Evolutionary conservation across 305 asterid species (phyloP), one percentile per base, ranked within the genome.

Genomic region (Monarda citriodora): DNA sequence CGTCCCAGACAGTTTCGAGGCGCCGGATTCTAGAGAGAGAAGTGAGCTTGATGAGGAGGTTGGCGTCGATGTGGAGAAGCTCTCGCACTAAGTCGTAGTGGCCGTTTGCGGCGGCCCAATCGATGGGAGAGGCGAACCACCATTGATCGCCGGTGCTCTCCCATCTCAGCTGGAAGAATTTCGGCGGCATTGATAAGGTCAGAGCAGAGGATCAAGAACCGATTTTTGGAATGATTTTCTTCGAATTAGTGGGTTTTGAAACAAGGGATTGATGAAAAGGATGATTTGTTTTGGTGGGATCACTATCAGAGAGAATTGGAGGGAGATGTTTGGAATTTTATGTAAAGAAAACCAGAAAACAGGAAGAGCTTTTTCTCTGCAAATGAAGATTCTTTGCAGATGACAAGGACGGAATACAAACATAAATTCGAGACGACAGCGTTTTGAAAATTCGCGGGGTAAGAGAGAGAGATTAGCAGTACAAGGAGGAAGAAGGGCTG

Each of bases 91-190:
- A 49, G 67, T 89, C 95, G 66, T 80, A 93, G 48, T 85, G 96
- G 18, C 96, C 96, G 69, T 87, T 93, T 7, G 98, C 98, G 37
- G 97, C 96, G 17, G 98, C 98, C 75, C 89, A 89, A 61, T 93
- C 98, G 13, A 93, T 87, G 0, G 98, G 98, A 29, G 95, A 85
- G 46, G 97, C 98, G 68, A 85, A 93, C 98, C 98, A 93, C 96
- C 97, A 93, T 63, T 89, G 95, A 21, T 89, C 96, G 13, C 95
- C 95, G n/a, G 85, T 82, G 67, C 95, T 82, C 64, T 93, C 96
- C 95, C 97, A 93, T 66, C 97, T 64, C 68, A 93, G 42, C 21
- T 97, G 96, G 63, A 87, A 79, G 69, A 69, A 60, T 49, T 53
- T 57, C 5, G 88, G 76, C 60, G 84, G 64, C 96, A 62, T 46